Conservation (phyloP, 202 grass and related monocot species). For the Zoysia matrella region DNA sequence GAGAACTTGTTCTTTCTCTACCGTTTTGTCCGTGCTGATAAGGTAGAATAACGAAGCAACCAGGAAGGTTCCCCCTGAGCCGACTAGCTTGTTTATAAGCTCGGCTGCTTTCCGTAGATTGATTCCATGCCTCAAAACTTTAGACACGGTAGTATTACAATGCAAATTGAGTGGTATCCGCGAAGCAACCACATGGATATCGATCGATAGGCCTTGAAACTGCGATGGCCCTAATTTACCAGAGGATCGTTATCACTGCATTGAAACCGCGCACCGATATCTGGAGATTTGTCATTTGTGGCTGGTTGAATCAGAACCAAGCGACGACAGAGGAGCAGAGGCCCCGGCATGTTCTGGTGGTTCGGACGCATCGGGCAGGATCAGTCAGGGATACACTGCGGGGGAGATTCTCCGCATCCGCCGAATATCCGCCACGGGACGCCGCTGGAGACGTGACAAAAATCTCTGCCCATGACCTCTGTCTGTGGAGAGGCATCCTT, state of each 20-base stretch:
- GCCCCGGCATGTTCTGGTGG: background rate
- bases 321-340: background rate
- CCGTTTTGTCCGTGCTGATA: background rate
- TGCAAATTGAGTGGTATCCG: too few species aligned
- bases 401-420: constrained; percentile 59
- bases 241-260: background rate
- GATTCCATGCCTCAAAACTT: background rate
- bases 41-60: constrained; percentile 29
- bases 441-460: background rate
- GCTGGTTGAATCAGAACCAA: background rate
- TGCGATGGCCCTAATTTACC: too few species aligned
- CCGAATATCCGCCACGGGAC: constrained; percentile 50
- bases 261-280: background rate
- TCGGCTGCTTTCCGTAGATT: background rate
- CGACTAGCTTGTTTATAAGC: background rate
- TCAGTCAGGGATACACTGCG: background rate
- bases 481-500: background rate
- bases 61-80: constrained; percentile 6
- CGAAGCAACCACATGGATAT: too few species aligned
- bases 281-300: background rate
- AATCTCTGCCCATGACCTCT: background rate
- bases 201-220: too few species aligned
- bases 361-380: constrained; percentile 25
- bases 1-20: constrained; percentile 22
- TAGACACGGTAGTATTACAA: background rate